Conservation (phyloP, 805 yeast species). For the Zygotorulaspora sp. region DNA sequence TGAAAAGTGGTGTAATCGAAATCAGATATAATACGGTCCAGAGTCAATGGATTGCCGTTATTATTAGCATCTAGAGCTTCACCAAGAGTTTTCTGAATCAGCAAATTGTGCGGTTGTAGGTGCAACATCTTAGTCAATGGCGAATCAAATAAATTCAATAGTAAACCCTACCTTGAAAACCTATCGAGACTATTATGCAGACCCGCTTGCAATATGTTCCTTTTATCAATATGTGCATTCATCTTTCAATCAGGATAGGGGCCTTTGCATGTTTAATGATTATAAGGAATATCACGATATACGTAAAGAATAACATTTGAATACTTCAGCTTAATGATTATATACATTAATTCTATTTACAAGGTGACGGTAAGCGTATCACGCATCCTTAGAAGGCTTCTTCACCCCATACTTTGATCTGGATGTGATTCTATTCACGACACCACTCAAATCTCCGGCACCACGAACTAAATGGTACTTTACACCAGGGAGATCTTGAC, state of each 20-base stretch:
- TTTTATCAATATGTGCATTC: no score
- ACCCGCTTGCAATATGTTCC: no score
- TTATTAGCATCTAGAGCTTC: constrained; percentile 43
- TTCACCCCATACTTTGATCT: constrained; percentile 94
- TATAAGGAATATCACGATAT: not conserved
- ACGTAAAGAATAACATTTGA: not conserved
- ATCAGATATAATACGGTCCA: constrained; percentile 88
- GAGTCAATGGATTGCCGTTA: constrained; percentile 33
- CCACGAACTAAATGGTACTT: constrained; percentile 93
- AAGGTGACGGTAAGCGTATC: not conserved
- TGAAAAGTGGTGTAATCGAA: constrained; percentile 95
- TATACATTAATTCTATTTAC: not conserved
- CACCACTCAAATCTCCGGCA: constrained; percentile 87
- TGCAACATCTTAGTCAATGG: constrained; percentile 56
- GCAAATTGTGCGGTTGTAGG: constrained; percentile 75
- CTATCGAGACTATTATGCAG: no score
- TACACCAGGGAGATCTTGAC: constrained; percentile 97
- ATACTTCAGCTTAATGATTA: no score
- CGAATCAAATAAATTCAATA: not conserved
- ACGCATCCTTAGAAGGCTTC: constrained; percentile 52
- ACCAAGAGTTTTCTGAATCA: constrained; percentile 73
- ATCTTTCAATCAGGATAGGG: not conserved
- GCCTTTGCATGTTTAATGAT: not conserved
- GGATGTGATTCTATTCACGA: constrained; percentile 83
- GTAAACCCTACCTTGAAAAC: no score